A percentile compares a stretch with the other conserved stretches of the same genome.
phyloP scores from a whole-genome alignment of 371 early-diverging fungal genomes.

The Zychaea mexicana region DNA sequence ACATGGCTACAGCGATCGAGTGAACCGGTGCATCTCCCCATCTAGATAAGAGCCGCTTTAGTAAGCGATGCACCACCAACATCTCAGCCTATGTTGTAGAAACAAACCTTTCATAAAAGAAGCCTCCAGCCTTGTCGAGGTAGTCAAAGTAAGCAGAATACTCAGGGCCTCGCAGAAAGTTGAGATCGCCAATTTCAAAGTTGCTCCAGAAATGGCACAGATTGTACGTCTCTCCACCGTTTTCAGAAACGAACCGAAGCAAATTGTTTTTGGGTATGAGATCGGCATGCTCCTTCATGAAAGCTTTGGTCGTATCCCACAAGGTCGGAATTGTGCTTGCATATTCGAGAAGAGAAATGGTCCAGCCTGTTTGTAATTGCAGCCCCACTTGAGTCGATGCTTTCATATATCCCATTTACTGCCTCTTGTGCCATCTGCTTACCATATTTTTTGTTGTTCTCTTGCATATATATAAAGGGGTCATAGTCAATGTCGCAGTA shows the following conservation, averaged over 20 bases:
- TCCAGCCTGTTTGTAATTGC: slow-evolving; percentile 41
- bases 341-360: slow-evolving; percentile 79
- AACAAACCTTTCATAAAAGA: slow-evolving; percentile 84
- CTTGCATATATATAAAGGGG: slow-evolving; percentile 85
- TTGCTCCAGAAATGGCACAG: slow-evolving; percentile 97
- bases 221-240: slow-evolving; percentile 53
- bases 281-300: slow-evolving; percentile 56
- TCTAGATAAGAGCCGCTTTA: slow-evolving; percentile 14
- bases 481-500: slow-evolving; percentile 89
- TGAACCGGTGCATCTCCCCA: slow-evolving; percentile 99
- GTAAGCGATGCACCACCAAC: background rate
- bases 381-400: slow-evolving; percentile 61
- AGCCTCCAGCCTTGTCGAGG: slow-evolving; percentile 86
- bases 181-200: slow-evolving; percentile 93
- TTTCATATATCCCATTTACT: background rate
- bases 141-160: slow-evolving; percentile 82
- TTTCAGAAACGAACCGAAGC: slow-evolving; percentile 35
- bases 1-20: slow-evolving; percentile 75
- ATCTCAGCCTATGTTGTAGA: background rate
- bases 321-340: slow-evolving; percentile 81
- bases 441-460: slow-evolving; percentile 84
- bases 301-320: slow-evolving; percentile 64
- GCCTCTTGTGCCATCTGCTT: background rate
- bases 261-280: slow-evolving; percentile 34
- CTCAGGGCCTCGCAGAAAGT: slow-evolving; percentile 71